Evolutionary conservation across 345 rosid species (phyloP).

Genomic region (Erucastrum elatum): DNA sequence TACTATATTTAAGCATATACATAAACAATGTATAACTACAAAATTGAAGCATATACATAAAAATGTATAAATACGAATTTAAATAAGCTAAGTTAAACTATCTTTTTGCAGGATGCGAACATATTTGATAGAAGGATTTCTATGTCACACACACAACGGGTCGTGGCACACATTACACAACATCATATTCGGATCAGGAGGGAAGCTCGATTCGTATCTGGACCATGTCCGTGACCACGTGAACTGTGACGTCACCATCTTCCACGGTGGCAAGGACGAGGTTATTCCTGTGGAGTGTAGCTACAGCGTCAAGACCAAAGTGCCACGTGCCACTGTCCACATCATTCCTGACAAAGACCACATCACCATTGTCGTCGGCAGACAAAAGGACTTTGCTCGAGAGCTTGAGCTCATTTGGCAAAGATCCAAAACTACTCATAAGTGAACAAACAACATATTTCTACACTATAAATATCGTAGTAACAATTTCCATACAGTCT

Average conservation of each 20-base stretch:
- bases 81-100: background rate
- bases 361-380: slow-evolving; percentile 77
- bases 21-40: background rate
- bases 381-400: slow-evolving; percentile 73
- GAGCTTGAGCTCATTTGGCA: slow-evolving; percentile 79
- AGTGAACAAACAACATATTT: background rate
- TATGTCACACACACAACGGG: slow-evolving; percentile 87
- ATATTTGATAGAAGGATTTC: slow-evolving; percentile 83
- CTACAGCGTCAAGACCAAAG: slow-evolving; percentile 52
- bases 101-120: slow-evolving; percentile 48
- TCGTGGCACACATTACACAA: slow-evolving; percentile 98
- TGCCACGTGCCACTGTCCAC: slow-evolving; percentile 62
- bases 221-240: slow-evolving; percentile 59
- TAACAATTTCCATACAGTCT: too few relatives aligned
- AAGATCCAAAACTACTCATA: slow-evolving; percentile 28
- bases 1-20: background rate
- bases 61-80: background rate
- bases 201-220: slow-evolving; percentile 74
- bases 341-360: slow-evolving; percentile 68
- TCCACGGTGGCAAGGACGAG: slow-evolving; percentile 79
- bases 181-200: slow-evolving; percentile 80
- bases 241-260: slow-evolving; percentile 64
- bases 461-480: too few relatives aligned
- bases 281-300: slow-evolving; percentile 89
- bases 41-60: background rate